Base-by-base conservation (phyloP, 192 early-diverging fungal species). In the Ambispora gerdemannii region DNA sequence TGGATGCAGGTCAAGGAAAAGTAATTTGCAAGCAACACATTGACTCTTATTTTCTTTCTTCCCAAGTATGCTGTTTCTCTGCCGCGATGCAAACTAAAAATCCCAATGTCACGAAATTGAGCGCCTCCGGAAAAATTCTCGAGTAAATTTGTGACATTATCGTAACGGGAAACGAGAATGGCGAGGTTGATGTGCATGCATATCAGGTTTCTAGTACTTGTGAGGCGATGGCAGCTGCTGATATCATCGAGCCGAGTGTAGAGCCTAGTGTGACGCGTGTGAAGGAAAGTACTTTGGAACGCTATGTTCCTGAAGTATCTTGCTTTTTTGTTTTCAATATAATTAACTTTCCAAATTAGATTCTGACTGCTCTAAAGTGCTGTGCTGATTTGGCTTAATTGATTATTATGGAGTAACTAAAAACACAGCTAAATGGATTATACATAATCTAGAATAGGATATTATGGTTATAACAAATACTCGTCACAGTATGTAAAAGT, bases 281-380 rank as follows among this genome's bases (percentile, higher is more conserved):
- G 22, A 85, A 88, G 71, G 87, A 88, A 63, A 75, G 87, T 20
- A 88, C 86, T 4, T 33, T 76, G 4, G 83, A 89, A 34, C 85
- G 91, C 25, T 99, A 99, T 75, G 91, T 99, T 22, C 97, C 95
- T 0, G 97, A 99, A 38, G n/a, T n/a, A n/a, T n/a, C n/a, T n/a
- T n/a, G n/a, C n/a, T n/a, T n/a, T n/a, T n/a, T n/a, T n/a, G n/a
- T n/a, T n/a, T n/a, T n/a, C n/a, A n/a, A n/a, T n/a, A n/a, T n/a
- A n/a, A n/a, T n/a, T n/a, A n/a, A n/a, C n/a, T n/a, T n/a, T n/a
- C n/a, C n/a, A n/a, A n/a, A n/a, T n/a, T n/a, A n/a, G n/a, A n/a
- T n/a, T n/a, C n/a, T n/a, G n/a, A n/a, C n/a, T n/a, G n/a, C n/a
- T n/a, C n/a, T n/a, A n/a, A n/a, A n/a, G n/a, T n/a, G n/a, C n/a